A percentile compares a stretch with the other conserved stretches of the same genome.
phyloP scores from a whole-genome alignment of 805 yeast species.

The Sugiyamaella smithiae region DNA sequence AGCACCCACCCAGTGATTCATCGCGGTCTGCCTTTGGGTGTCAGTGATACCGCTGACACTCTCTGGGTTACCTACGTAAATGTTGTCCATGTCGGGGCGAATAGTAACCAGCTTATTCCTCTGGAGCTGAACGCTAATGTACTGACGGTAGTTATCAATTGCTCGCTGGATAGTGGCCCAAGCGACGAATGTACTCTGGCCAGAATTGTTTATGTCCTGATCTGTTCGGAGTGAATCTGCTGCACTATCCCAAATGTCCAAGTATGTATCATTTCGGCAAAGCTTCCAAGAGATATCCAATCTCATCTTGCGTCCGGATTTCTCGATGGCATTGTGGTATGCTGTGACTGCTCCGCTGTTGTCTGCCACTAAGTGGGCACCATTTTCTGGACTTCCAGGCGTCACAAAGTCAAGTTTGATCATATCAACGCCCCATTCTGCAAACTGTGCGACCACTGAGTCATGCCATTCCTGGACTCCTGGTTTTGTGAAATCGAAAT shows the following conservation, averaged over 20 bases:
- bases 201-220: slow-evolving; percentile 14
- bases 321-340: slow-evolving; percentile 15
- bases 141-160: slow-evolving; percentile 17
- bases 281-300: slow-evolving; percentile 18
- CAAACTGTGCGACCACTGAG: slow-evolving; percentile 9
- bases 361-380: slow-evolving; percentile 14
- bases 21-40: slow-evolving; percentile 10
- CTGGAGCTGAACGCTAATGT: slow-evolving; percentile 11
- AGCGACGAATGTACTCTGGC: slow-evolving; percentile 7
- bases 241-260: slow-evolving; percentile 10
- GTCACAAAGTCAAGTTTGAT: slow-evolving; percentile 18
- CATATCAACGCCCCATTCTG: slow-evolving; percentile 15
- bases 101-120: slow-evolving; percentile 7
- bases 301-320: slow-evolving; percentile 13
- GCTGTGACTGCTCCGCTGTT: slow-evolving; percentile 12
- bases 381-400: slow-evolving; percentile 17
- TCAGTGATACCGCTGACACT: slow-evolving; percentile 13
- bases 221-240: slow-evolving; percentile 16
- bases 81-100: slow-evolving; percentile 19
- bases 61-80: slow-evolving; percentile 14
- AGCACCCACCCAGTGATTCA: slow-evolving; percentile 18
- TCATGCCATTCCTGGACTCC: slow-evolving; percentile 20
- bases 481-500: slow-evolving; percentile 14
- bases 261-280: slow-evolving; percentile 16
- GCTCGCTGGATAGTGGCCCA: slow-evolving; percentile 15